phyloP scores from a whole-genome alignment of 176 grass and related monocot species.

The Musa beccarii region DNA sequence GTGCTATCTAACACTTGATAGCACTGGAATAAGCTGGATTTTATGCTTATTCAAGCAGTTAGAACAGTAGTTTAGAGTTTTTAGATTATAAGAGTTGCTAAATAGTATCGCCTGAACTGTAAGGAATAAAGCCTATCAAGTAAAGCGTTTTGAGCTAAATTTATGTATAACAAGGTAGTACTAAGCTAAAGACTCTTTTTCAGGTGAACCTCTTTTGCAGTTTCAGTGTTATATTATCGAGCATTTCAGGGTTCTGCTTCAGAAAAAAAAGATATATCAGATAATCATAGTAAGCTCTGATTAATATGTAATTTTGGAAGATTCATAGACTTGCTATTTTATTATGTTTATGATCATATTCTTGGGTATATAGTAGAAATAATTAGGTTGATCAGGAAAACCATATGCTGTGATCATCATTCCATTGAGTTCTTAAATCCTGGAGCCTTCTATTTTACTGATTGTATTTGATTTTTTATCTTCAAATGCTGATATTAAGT shows the following conservation, averaged over 20 bases:
- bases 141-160: not conserved
- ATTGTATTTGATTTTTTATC: too few relatives aligned
- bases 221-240: not conserved
- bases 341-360: not conserved
- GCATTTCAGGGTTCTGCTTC: not conserved
- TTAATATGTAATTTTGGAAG: not conserved
- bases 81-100: not conserved
- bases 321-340: not conserved
- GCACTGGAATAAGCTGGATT: not conserved
- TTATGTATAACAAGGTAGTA: not conserved
- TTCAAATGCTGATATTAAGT: not conserved
- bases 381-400: not conserved
- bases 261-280: not conserved
- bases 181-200: not conserved
- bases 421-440: too few relatives aligned
- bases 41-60: not conserved
- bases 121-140: not conserved
- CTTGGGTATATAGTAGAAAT: not conserved
- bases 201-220: not conserved
- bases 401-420: too few relatives aligned
- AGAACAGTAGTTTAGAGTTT: not conserved
- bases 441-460: too few relatives aligned
- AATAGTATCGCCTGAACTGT: not conserved
- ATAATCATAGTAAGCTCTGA: not conserved
- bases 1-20: not conserved